Evolutionary conservation across 177 flowering plant genomes (phyloP).

Genomic region (Vitis hybrid): DNA sequence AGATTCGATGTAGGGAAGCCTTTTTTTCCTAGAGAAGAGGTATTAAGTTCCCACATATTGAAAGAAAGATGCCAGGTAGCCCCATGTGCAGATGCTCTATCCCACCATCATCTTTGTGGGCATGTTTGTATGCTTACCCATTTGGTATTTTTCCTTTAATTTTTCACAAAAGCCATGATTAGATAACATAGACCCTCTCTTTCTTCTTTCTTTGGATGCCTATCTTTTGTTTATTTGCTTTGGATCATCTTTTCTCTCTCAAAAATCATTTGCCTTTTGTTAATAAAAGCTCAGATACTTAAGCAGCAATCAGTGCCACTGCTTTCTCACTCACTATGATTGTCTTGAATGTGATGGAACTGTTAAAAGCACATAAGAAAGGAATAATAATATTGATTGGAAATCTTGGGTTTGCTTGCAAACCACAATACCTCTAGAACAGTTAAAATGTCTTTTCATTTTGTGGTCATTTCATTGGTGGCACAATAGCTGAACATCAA

Average conservation of each 20-base stretch:
- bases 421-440: too few relatives aligned
- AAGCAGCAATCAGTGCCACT: not conserved
- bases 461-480: too few relatives aligned
- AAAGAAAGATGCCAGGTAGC: not conserved
- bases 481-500: too few relatives aligned
- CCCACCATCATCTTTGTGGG: constrained; percentile 2
- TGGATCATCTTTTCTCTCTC: constrained; percentile 10
- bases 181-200: constrained; percentile 1
- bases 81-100: constrained; percentile 16
- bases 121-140: not conserved
- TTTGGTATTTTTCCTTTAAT: not conserved
- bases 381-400: too few relatives aligned
- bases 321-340: not conserved
- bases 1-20: not conserved
- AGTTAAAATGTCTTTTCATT: too few relatives aligned
- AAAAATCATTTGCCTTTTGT: constrained; percentile 21
- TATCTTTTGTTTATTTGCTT: constrained; percentile 8
- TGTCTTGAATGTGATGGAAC: not conserved
- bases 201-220: constrained; percentile 13
- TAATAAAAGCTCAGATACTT: constrained; percentile 11
- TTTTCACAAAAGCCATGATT: constrained; percentile 1
- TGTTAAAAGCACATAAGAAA: not conserved
- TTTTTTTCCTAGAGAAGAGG: constrained; percentile 4
- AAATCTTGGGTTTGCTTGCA: too few relatives aligned
- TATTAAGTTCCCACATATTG: constrained; percentile 3